Evolutionary conservation across 805 yeast genomes (phyloP).

Genomic region (Hagleromyces aurorensis): DNA sequence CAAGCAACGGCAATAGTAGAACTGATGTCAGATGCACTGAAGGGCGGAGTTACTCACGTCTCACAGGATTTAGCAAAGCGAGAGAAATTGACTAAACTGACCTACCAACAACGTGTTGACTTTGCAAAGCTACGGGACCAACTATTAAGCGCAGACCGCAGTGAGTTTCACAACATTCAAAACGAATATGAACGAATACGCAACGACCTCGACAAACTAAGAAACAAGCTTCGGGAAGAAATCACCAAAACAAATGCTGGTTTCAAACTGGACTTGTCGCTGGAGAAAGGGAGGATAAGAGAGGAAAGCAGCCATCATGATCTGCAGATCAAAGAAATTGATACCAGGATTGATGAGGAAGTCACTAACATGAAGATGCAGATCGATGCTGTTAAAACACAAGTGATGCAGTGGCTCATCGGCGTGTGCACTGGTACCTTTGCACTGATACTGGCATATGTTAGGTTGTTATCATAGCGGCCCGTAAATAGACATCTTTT

Average conservation of each 20-base stretch:
- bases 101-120: constrained; percentile 94
- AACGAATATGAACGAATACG: constrained; percentile 82
- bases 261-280: constrained; percentile 80
- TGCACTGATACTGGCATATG: constrained; percentile 87
- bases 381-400: constrained; percentile 90
- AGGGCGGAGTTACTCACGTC: constrained; percentile 70
- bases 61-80: constrained; percentile 76
- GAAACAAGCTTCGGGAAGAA: constrained; percentile 82
- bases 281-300: constrained; percentile 91
- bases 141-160: constrained; percentile 75
- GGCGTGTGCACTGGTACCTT: constrained; percentile 98
- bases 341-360: constrained; percentile 91
- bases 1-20: constrained; percentile 78
- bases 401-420: constrained; percentile 96
- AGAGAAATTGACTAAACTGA: constrained; percentile 71
- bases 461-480: constrained; percentile 59
- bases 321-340: constrained; percentile 87
- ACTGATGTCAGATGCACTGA: constrained; percentile 64
- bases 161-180: constrained; percentile 73
- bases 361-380: constrained; percentile 91
- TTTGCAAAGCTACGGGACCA: constrained; percentile 93
- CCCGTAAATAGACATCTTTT: constrained; percentile 1
- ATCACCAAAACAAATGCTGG: constrained; percentile 85
- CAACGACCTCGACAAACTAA: constrained; percentile 77
- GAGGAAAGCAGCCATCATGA: constrained; percentile 93